Evolutionary conservation across 2,329 filamentous ascomycete genomes (phyloP), one percentile per base, ranked within the genome.

Genomic region (Diplocarpon rosae): DNA sequence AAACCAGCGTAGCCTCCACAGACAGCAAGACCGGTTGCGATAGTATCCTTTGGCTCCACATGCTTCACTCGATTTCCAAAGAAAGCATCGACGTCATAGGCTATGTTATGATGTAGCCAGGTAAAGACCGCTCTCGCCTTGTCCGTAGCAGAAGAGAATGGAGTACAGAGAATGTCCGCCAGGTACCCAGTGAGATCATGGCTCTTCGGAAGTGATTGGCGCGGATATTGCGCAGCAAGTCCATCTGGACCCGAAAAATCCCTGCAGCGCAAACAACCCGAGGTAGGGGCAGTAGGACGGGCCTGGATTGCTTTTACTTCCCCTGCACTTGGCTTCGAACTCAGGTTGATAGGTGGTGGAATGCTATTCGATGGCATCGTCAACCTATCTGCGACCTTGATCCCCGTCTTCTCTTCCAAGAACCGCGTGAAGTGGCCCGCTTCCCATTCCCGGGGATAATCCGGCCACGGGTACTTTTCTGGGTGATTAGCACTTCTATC

Each of bases 81-180:
- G 67, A 95, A 94, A 17, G 80, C 75, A 20, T 76, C 72, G 0
- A 79, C 78, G 60, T 96, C 86, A 62, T 96, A 98, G 37, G 72
- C 73, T 46, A 98, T 80, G 56, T 96, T 96, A 64, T 96, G 81
- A 64, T 96, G 90, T 33, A 89, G 78, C 92, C 92, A 98, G 1
- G 85, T 86, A 61, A 96, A 96, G 48, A 98, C 85, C 2, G 80
- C 87, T 24, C 92, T 76, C 2, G 92, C 90, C 66, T 95, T 95
- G 63, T 96, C 90, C 0, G 90, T 95, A 1, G 70, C 67, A 0
- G 86, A 95, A 1, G 78, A 66, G 59, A 96, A 95, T 0, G 84
- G 83, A 3, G 73, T 70, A 46, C 87, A 94, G 15, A 96, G 74
- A 41, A 84, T 76, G 41, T 76, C 73, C 0, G 89, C 88, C 17